A percentile compares a stretch with the other conserved stretches of the same genome.
Evolutionary conservation across 108 stramenopile genomes (phyloP).

Genomic region (Craspedostauros australis): DNA sequence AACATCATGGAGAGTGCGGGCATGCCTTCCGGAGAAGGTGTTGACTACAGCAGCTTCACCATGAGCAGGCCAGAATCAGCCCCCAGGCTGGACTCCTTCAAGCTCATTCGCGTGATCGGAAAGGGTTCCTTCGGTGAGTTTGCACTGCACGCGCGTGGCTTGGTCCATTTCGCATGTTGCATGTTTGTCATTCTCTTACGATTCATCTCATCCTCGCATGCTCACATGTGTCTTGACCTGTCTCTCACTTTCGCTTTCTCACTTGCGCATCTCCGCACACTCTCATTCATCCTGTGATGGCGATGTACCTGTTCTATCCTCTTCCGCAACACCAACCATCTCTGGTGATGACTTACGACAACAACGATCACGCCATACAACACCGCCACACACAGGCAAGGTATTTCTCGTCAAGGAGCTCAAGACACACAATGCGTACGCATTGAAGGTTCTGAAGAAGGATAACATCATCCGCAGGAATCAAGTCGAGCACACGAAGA

Average conservation of each 20-base stretch:
- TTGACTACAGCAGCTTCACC: conserved; percentile 61
- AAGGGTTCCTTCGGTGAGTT: conserved; percentile 92
- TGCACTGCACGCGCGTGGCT: neutral
- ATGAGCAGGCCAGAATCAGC: conserved; percentile 54
- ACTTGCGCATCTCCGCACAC: too few relatives aligned
- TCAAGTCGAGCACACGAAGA: conserved; percentile 97
- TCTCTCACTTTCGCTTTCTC: neutral
- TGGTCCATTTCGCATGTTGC: too few relatives aligned
- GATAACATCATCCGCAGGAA: conserved; percentile 96
- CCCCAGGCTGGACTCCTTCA: conserved; percentile 81
- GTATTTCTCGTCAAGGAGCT: conserved; percentile 86
- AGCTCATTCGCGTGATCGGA: conserved; percentile 87
- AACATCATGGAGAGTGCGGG: conserved; percentile 64
- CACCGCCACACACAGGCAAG: conserved; percentile 72
- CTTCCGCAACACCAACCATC: too few relatives aligned
- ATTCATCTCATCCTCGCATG: neutral
- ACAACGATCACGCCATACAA: too few relatives aligned
- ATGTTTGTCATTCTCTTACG: neutral
- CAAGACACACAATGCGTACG: conserved; percentile 76
- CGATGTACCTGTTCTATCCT: too few relatives aligned
- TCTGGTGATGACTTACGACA: too few relatives aligned
- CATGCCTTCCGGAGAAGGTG: conserved; percentile 33
- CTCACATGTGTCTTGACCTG: neutral
- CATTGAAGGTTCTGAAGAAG: conserved; percentile 92
- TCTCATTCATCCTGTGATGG: too few relatives aligned